Evolutionary conservation across 768 basidiomycete genomes (phyloP).

Genomic region (Phaeotremella fagi): DNA sequence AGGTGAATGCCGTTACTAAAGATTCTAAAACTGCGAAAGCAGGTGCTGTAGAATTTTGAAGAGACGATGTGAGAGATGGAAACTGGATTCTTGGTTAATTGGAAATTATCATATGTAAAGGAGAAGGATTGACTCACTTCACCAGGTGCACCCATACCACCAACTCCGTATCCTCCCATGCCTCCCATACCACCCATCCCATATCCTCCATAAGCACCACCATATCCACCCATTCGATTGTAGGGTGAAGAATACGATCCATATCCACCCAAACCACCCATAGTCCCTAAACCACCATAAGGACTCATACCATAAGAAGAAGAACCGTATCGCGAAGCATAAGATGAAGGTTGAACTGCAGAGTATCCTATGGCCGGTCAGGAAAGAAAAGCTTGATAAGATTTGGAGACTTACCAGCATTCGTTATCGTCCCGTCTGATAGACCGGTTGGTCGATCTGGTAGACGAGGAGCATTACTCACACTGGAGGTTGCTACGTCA

Average conservation of each 20-base stretch:
- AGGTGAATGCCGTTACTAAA: constrained; percentile 89
- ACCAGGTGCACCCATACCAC: constrained; percentile 58
- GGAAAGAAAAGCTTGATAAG: not conserved
- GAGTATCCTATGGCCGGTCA: not conserved
- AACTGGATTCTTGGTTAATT: constrained; percentile 50
- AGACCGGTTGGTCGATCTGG: constrained; percentile 39
- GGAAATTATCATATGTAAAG: constrained; percentile 44
- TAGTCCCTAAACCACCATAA: constrained; percentile 38
- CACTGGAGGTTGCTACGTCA: constrained; percentile 22
- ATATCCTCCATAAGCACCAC: constrained; percentile 20
- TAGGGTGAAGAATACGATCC: constrained; percentile 8
- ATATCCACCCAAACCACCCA: constrained; percentile 34
- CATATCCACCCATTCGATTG: constrained; percentile 15
- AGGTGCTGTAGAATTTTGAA: constrained; percentile 82
- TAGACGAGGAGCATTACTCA: constrained; percentile 13
- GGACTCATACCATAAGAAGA: not conserved
- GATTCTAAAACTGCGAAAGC: constrained; percentile 91
- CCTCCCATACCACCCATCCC: constrained; percentile 48
- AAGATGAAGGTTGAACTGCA: not conserved
- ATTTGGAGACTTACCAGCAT: not conserved
- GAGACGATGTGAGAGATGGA: constrained; percentile 74
- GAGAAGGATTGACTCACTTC: constrained; percentile 42
- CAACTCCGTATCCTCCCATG: constrained; percentile 47
- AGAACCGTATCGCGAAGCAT: not conserved
- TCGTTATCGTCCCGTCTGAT: not conserved